Conservation (phyloP, 2,329 filamentous ascomycete genomes). For the Neobulgaria alba region DNA sequence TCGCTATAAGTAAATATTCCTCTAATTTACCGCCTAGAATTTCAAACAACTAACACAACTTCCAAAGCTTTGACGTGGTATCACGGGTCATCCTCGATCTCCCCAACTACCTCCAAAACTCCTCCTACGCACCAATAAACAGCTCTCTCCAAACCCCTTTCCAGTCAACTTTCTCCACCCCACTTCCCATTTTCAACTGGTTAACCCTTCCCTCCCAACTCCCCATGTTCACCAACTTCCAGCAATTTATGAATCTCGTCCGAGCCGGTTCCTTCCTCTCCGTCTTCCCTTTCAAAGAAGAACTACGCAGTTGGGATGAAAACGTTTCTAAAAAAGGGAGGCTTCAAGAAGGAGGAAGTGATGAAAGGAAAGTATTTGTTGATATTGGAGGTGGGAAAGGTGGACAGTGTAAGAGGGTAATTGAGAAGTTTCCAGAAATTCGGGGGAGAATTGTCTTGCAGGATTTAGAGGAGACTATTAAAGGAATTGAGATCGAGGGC, state of each 20-base stretch:
- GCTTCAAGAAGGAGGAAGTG: too few species aligned
- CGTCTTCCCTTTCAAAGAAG: not conserved
- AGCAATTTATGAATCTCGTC: not conserved
- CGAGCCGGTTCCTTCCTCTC: not conserved
- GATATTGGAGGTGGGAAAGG: not conserved
- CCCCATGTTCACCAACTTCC: not conserved
- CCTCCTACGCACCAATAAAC: too few species aligned
- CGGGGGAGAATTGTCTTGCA: not conserved
- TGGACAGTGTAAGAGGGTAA: not conserved
- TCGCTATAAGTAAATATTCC: too few species aligned
- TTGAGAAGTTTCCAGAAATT: not conserved
- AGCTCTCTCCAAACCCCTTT: too few species aligned
- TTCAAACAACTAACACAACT: too few species aligned
- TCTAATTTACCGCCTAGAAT: too few species aligned
- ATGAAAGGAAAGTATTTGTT: too few species aligned
- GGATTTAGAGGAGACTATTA: not conserved
- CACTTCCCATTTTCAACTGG: not conserved
- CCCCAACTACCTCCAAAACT: too few species aligned
- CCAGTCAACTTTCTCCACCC: too few species aligned
- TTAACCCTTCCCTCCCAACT: not conserved
- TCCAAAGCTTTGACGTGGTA: too few species aligned
- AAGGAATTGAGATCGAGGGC: not conserved
- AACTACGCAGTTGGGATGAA: not conserved
- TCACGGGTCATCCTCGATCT: too few species aligned
- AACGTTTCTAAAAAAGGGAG: too few species aligned